phyloP scores from a whole-genome alignment of 306 rosid species.

The Ziziphus jujuba region DNA sequence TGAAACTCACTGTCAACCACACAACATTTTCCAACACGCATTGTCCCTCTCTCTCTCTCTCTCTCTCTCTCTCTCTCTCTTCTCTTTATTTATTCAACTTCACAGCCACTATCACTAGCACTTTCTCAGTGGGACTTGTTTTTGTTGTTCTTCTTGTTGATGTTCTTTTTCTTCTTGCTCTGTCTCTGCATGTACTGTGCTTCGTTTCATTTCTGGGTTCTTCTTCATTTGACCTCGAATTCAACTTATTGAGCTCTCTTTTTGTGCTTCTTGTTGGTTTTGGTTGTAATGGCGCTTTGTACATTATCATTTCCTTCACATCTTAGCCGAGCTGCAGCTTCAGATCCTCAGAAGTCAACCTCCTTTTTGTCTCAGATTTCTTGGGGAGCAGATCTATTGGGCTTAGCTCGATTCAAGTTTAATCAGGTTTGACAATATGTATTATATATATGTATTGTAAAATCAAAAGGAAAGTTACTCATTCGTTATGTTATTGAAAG shows the following conservation, averaged over 20 bases:
- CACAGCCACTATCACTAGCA: conserved; percentile 3
- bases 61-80: too few relatives aligned
- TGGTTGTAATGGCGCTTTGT: conserved; percentile 63
- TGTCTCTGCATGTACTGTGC: neutral
- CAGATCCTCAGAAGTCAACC: conserved; percentile 29
- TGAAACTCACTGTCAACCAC: conserved; percentile 16
- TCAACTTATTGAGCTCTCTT: conserved; percentile 4
- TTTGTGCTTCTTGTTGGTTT: neutral
- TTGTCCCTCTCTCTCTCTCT: neutral
- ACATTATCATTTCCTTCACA: conserved; percentile 52
- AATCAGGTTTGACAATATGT: conserved; percentile 40
- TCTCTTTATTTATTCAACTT: neutral
- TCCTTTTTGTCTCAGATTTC: conserved; percentile 40
- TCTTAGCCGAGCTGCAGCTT: conserved; percentile 33
- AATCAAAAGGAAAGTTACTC: neutral
- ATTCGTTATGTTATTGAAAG: conserved; percentile 21
- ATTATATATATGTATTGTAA: neutral
- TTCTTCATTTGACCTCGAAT: conserved; percentile 22
- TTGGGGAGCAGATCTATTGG: conserved; percentile 35
- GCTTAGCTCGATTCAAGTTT: conserved; percentile 36
- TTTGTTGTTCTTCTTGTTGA: too few relatives aligned
- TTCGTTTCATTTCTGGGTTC: conserved; percentile 23
- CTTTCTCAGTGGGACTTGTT: conserved; percentile 24
- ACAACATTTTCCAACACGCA: conserved; percentile 2
- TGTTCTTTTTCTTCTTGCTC: neutral